Base-by-base conservation (phyloP, 2,329 filamentous ascomycete genomes). In the Fonsecaea pedrosoi region DNA sequence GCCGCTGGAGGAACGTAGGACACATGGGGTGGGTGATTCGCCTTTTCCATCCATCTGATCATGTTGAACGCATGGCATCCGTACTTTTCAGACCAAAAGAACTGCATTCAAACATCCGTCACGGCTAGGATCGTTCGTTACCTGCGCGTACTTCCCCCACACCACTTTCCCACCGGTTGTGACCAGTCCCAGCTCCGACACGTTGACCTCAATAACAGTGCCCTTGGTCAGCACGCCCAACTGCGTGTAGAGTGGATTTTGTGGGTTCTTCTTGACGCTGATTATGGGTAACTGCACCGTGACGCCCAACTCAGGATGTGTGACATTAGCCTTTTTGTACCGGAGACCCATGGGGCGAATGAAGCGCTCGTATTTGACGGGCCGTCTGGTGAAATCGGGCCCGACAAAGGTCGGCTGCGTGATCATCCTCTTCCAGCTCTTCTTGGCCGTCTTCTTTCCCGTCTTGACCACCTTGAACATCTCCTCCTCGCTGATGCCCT, bases 391-490 rank as follows among this genome's bases (percentile, higher is more conserved):
- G 79, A 97, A 97, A 74, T 96, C 93, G 38, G 87, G 88, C 0
- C 94, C 94, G 25, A 98, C 94, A 78, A 98, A 98, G 0, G 92
- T 93, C 9, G 90, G 90, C 81, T 93, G 91, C 15, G 89, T 93
- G 68, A 92, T 89, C 85, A 85, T 83, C 48, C 83, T 74, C 78
- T 87, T 86, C 82, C 83, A 86, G 45, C 84, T 85, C 85, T 95
- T 96, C 67, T 96, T 93, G 64, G 89, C 85, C 1, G 90, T 92
- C 85, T 97, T 97, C 87, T 96, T 96, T 74, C 95, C 94, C 37
- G 94, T 98, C 83, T 93, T 93, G 75, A 98, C 89, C 13, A 97
- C 94, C 81, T 92, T 94, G 85, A 98, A 98, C 90, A 97, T 94
- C 83, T 97, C 94, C 84, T 96, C 92, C 83, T 98, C 94, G 72